Evolutionary conservation across 306 rosid species (phyloP), one percentile per base, ranked within the genome.

Genomic region (Lathyrus tuberosus): DNA sequence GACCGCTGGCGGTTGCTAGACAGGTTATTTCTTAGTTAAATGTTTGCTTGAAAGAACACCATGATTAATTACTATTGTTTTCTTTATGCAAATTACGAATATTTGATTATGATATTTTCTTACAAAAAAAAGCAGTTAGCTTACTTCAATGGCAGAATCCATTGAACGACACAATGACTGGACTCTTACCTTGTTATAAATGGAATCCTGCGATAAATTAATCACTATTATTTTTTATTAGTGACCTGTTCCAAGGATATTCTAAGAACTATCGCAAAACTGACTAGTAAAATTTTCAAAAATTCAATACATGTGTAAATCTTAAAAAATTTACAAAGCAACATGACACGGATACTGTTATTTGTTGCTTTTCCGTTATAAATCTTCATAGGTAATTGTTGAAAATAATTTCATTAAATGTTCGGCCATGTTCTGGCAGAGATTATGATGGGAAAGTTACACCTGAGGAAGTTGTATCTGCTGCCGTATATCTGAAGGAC

Each of bases 371-470:
- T 22, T 51, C 70, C 16, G 42, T 40, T 60, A 17, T 65, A 65
- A 46, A 48, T 60, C 15, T 59, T 60, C 12, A 37, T 40, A 30
- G n/a, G 63, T 33, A 43, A 44, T 26, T 71, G 46, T 18, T 53
- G 20, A 46, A 72, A 71, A 57, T n/a, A 49, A 41, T 51, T 65
- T 18, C 31, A 66, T 38, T 49, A 73, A 61, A 62, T 68, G 72
- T 46, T 62, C 44, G 20, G 20, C 18, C 60, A 48, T 84, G 48
- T 67, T 74, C 30, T 54, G 48, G 84, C 86, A 91, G 96, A 80
- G 96, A 91, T 88, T 83, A 80, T 73, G 97, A 88, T 68, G 97
- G 96, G 48, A 91, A 91, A 82, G 97, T 91, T 44, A 81, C 92
- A 63, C 89, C 96, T 9, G 96, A 88, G 82, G 97, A 91, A 84